Percentiles rank a stretch among this genome's conserved stretches.
These are phyloP conservation scores for Exserohilum turcica DNA, from an alignment of 2,329 filamentous ascomycete genomes.

Conservation along the genomic window DNA sequence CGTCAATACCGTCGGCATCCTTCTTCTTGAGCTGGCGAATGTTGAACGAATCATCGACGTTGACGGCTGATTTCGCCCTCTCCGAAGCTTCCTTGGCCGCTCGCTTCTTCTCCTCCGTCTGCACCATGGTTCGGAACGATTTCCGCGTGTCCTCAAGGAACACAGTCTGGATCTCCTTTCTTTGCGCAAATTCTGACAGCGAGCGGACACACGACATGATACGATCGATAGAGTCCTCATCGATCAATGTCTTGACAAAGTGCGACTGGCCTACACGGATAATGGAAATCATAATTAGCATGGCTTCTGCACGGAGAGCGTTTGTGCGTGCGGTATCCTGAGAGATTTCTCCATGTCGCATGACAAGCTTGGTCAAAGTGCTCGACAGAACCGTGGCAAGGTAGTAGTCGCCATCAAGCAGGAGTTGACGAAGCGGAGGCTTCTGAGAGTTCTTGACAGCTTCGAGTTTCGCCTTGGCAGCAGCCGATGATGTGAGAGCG, in stretches of 20 bases:
- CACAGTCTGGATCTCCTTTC: slow-evolving; percentile 87
- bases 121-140: slow-evolving; percentile 96
- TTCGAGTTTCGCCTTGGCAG: slow-evolving; percentile 87
- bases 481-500: slow-evolving; percentile 89
- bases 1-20: slow-evolving; percentile 76
- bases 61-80: slow-evolving; percentile 90
- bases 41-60: slow-evolving; percentile 91
- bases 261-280: slow-evolving; percentile 98
- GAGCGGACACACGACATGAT: slow-evolving; percentile 98
- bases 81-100: slow-evolving; percentile 91
- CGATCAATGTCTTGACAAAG: slow-evolving; percentile 95
- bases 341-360: slow-evolving; percentile 95
- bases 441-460: slow-evolving; percentile 97
- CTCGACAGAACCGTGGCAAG: slow-evolving; percentile 93
- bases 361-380: slow-evolving; percentile 94
- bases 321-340: slow-evolving; percentile 86
- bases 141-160: slow-evolving; percentile 95
- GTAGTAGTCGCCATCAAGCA: slow-evolving; percentile 97
- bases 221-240: slow-evolving; percentile 96
- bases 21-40: slow-evolving; percentile 94
- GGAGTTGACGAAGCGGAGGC: slow-evolving; percentile 85
- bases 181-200: slow-evolving; percentile 84
- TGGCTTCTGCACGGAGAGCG: slow-evolving; percentile 90
- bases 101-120: slow-evolving; percentile 96
- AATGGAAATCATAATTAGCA: slow-evolving; percentile 99